phyloP scores from a whole-genome alignment of 345 rosid species.

The Syzygium jambos region DNA sequence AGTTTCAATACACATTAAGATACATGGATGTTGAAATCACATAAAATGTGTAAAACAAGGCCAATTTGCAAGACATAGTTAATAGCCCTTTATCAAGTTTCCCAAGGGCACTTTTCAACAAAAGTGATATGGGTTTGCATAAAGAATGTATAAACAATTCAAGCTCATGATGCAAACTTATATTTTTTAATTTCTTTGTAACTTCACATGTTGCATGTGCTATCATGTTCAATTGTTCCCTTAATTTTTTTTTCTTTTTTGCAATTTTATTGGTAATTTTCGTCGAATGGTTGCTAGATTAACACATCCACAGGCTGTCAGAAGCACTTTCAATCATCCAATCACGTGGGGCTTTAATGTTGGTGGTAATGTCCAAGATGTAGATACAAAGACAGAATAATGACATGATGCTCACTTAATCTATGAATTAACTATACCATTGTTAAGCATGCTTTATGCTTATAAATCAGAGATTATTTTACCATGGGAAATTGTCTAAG shows the following conservation, averaged over 20 bases:
- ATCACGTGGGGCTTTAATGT: not conserved
- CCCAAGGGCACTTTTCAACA: not conserved
- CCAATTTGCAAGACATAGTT: not conserved
- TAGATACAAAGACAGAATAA: not conserved
- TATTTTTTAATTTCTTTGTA: not conserved
- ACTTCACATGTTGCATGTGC: not conserved
- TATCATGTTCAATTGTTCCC: not conserved
- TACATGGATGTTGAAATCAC: not conserved
- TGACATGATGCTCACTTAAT: not conserved
- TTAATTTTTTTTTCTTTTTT: not conserved
- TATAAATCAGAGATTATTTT: not conserved
- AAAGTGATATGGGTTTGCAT: not conserved
- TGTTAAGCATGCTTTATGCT: not conserved
- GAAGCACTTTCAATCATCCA: not conserved
- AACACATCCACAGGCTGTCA: not conserved
- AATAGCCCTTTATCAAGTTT: not conserved
- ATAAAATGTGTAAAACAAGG: not conserved
- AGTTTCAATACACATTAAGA: not conserved
- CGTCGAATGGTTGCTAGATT: not conserved
- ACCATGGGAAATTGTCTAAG: not conserved
- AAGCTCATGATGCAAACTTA: not conserved
- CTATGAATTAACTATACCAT: not conserved
- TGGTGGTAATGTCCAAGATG: not conserved
- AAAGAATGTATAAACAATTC: not conserved
- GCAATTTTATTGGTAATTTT: not conserved